Conservation (phyloP, 2,329 filamentous ascomycete genomes). For the Talaromyces marneffei region DNA sequence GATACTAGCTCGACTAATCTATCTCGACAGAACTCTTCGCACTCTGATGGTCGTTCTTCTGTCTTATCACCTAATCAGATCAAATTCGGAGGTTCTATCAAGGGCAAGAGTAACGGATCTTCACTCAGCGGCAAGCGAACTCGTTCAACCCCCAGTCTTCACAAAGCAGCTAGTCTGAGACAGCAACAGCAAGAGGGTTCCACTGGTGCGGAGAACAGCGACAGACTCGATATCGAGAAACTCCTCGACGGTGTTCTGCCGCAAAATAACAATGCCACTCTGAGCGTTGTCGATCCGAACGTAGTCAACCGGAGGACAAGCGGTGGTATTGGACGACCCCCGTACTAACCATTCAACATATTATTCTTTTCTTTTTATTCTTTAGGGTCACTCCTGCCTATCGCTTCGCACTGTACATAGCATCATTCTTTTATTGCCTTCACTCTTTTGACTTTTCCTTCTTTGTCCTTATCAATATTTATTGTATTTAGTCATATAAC, state of each 20-base stretch:
- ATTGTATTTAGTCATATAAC: not conserved
- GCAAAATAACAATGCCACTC: constrained; percentile 18
- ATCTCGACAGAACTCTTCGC: constrained; percentile 24
- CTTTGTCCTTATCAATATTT: constrained; percentile 1
- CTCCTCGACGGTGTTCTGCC: constrained; percentile 34
- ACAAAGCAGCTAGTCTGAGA: constrained; percentile 14
- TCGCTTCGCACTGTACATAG: not conserved
- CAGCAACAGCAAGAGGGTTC: constrained; percentile 11
- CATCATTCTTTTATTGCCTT: not conserved
- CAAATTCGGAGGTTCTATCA: constrained; percentile 16
- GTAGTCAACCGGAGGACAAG: not conserved
- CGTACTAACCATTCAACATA: constrained; percentile 16
- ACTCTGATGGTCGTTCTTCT: constrained; percentile 28
- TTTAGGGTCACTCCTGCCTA: not conserved
- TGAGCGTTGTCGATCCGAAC: not conserved
- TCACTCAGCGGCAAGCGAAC: constrained; percentile 27
- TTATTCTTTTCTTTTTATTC: not conserved
- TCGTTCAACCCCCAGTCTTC: constrained; percentile 28
- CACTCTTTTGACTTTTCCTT: not conserved
- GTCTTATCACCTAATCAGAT: constrained; percentile 21
- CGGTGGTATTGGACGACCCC: constrained; percentile 21
- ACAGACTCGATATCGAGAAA: constrained; percentile 30
- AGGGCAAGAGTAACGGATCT: constrained; percentile 19
- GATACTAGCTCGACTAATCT: constrained; percentile 24
- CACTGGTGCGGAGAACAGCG: not conserved